Evolutionary conservation across 768 basidiomycete genomes (phyloP).

Genomic region (Clathrus columnatus): DNA sequence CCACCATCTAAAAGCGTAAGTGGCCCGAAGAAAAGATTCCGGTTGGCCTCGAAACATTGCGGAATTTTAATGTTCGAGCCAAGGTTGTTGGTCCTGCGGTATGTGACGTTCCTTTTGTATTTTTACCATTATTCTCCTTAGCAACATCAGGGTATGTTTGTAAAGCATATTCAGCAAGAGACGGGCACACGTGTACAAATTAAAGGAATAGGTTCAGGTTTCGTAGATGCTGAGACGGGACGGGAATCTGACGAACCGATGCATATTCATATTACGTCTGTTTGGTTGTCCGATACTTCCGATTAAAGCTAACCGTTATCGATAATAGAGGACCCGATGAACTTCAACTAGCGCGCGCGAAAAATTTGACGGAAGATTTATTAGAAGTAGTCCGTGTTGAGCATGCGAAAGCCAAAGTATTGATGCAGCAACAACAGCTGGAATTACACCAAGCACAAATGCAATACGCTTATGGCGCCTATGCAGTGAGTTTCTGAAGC

Average conservation of each 20-base stretch:
- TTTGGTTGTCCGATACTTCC: conserved; percentile 11
- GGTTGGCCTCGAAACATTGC: conserved; percentile 79
- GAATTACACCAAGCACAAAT: conserved; percentile 77
- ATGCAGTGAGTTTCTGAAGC: conserved; percentile 38
- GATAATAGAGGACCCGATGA: conserved; percentile 69
- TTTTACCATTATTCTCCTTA: neutral
- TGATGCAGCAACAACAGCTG: conserved; percentile 71
- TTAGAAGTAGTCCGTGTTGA: conserved; percentile 82
- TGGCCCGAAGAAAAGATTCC: conserved; percentile 97
- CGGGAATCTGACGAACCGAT: conserved; percentile 83
- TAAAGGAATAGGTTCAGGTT: conserved; percentile 91
- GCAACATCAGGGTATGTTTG: conserved; percentile 74
- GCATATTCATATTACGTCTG: conserved; percentile 87
- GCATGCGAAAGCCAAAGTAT: conserved; percentile 67
- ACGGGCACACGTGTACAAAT: conserved; percentile 96
- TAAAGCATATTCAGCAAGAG: conserved; percentile 97
- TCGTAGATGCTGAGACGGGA: conserved; percentile 86
- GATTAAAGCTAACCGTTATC: neutral
- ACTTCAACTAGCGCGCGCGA: conserved; percentile 77
- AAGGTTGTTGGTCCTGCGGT: conserved; percentile 96
- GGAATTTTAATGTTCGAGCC: conserved; percentile 96
- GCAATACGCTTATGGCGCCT: conserved; percentile 65
- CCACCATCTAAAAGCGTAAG: conserved; percentile 53
- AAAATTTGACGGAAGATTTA: conserved; percentile 81
- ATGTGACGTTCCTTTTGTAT: conserved; percentile 25